Evolutionary conservation across 179 eudicot species (phyloP).

Genomic region (Camellia oleifera): DNA sequence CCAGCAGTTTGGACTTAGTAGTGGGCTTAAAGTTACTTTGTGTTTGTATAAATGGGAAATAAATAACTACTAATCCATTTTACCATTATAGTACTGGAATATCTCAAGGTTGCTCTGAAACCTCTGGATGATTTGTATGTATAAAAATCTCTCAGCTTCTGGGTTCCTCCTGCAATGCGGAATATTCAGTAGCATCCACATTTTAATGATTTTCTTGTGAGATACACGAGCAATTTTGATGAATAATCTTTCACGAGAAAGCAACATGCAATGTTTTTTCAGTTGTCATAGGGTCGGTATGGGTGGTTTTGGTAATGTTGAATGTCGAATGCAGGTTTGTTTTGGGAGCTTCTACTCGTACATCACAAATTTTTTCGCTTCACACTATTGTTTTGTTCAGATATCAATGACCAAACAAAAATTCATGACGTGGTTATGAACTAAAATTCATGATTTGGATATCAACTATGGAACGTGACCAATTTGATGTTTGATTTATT

Average conservation of each 20-base stretch:
- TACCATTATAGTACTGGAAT: neutral
- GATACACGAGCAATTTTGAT: neutral
- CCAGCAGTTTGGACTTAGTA: neutral
- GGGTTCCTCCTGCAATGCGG: conserved; percentile 2
- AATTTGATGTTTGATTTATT: too few relatives aligned
- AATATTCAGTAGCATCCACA: neutral
- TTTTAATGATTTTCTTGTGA: neutral
- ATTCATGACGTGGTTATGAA: too few relatives aligned
- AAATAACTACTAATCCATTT: neutral
- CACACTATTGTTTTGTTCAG: too few relatives aligned
- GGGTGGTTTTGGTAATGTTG: too few relatives aligned
- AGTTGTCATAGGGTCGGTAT: too few relatives aligned
- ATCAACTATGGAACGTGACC: too few relatives aligned
- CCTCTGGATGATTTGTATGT: neutral
- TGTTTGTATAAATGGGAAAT: neutral
- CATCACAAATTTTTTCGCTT: too few relatives aligned
- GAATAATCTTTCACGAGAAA: neutral
- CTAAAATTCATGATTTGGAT: too few relatives aligned
- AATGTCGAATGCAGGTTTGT: too few relatives aligned
- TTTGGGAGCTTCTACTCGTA: too few relatives aligned
- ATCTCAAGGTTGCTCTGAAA: neutral
- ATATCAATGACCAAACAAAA: too few relatives aligned
- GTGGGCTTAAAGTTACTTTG: neutral
- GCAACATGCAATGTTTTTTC: too few relatives aligned
- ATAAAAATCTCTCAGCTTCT: neutral